Evolutionary conservation across 2,329 filamentous ascomycete species (phyloP), one percentile per base, ranked within the genome.

Genomic region (Fusarium haematococcum): DNA sequence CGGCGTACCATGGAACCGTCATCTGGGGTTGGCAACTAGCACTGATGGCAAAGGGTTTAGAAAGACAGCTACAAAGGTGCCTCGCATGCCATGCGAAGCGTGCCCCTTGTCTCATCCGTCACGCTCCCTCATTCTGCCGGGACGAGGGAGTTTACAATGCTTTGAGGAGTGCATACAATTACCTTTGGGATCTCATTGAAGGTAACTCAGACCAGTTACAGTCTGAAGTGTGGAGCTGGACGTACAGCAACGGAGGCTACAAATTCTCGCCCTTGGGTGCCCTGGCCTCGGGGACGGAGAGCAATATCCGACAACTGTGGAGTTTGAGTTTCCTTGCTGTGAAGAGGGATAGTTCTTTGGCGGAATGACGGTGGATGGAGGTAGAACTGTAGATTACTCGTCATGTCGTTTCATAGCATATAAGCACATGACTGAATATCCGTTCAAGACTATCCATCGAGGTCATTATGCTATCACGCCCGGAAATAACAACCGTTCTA

Each of bases 11-110:
- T 66, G 91, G 90, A 0, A 91, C 90, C 0, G 90, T 93, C 0
- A 84, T 93, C 2, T 92, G 90, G 91, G 87, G 86, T 52, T 93
- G 90, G 90, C 90, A 89, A 64, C 81, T 92, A 5, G 86, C 90
- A 0, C 91, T 92, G 86, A 91, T 92, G 88, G 90, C 88, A 0
- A 86, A 86, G 11, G 91, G 91, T 0, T 79, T 93, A 0, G 86
- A 90, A 65, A 80, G 85, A 3, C 91, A 92, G 74, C 83, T 92
- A 6, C 85, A 77, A 1, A 84, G 90, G 2, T 93, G 90, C 23
- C n/a, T 35, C 14, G 35, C 27, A 1, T 52, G 61, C 1, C 11
- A 57, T 4, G 37, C 27, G 1, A 18, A 41, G 5, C n/a, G 14
- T 13, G 57, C 57, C 8, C 18, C 78, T 48, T 23, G 30, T 4